phyloP scores from a whole-genome alignment of 1,284 basidiomycete species.

The Thelephora terrestris region DNA sequence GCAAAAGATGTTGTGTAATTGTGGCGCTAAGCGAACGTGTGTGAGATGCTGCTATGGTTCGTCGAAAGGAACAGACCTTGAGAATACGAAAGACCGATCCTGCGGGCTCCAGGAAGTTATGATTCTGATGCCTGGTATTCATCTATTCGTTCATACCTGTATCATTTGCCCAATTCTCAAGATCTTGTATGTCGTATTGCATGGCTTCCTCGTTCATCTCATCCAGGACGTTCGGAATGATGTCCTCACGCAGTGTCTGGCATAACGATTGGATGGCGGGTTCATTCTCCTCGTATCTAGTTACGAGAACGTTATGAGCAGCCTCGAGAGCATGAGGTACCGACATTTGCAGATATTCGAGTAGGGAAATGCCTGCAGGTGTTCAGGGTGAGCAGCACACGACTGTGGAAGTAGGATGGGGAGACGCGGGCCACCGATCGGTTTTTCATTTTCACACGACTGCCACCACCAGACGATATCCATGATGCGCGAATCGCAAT shows the following conservation, averaged over 20 bases:
- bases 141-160: neutral
- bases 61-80: conserved; percentile 34
- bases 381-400: too few species aligned
- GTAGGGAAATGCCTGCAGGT: too few species aligned
- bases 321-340: neutral
- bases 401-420: too few species aligned
- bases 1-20: conserved; percentile 54
- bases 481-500: too few species aligned
- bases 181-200: neutral
- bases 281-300: neutral
- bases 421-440: too few species aligned
- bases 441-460: too few species aligned
- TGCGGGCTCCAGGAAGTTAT: neutral
- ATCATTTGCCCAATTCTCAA: neutral
- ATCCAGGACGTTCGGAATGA: neutral
- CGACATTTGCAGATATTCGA: too few species aligned
- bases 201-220: neutral
- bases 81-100: conserved; percentile 46
- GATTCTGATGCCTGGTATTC: neutral
- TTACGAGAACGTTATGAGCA: neutral
- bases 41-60: conserved; percentile 6
- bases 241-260: neutral
- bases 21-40: conserved; percentile 38
- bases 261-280: neutral
- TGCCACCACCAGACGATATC: too few species aligned